Base-by-base conservation (phyloP, 2,329 filamentous ascomycete genomes). In the Arachnomyces sp. region DNA sequence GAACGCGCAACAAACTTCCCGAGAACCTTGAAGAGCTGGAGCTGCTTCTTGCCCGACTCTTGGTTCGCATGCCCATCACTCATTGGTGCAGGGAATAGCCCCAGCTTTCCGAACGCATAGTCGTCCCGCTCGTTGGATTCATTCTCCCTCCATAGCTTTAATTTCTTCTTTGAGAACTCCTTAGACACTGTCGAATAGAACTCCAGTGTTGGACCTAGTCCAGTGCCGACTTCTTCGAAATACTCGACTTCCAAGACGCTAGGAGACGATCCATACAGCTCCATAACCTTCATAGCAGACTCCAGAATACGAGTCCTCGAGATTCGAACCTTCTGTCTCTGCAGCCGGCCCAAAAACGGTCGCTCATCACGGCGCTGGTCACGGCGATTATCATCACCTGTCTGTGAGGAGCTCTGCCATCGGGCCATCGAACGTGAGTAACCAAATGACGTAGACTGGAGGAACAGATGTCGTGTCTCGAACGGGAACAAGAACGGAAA, bases 401-500 rank as follows among this genome's bases (percentile, higher is more conserved):
- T 77, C 59, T 95, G 88, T 9, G 21, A 25, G 1, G 86, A 81
- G 55, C 86, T 95, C 65, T 96, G 92, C 93, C 93, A 98, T 59
- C 90, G 80, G 44, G 84, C 84, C 92, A 98, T 96, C 13, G 92
- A 95, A 47, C 92, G 80, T 31, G 90, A 90, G 68, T 98, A 98
- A 15, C 92, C 92, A 58, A 98, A 98, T 0, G 92, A 95, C 0
- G 93, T 98, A 2, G 90, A 98, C 64, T 96, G 92, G 28, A 98
- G 69, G 73, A 98, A 98, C 29, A 98, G 71, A 63, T 98, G 90
- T 9, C 92, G 81, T 1, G 92, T 96, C 69, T 98, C 92, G 55
- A 98, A 98, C 2, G 92, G 92, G 61, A 98, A 98, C 9, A 98
- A 69, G 73, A 98, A 98, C 1, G 92, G 90, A 59, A 95, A 98